These are phyloP conservation scores for Phytophthora cryptogea DNA, from an alignment of 352 stramenopile species.

Conservation along the genomic window DNA sequence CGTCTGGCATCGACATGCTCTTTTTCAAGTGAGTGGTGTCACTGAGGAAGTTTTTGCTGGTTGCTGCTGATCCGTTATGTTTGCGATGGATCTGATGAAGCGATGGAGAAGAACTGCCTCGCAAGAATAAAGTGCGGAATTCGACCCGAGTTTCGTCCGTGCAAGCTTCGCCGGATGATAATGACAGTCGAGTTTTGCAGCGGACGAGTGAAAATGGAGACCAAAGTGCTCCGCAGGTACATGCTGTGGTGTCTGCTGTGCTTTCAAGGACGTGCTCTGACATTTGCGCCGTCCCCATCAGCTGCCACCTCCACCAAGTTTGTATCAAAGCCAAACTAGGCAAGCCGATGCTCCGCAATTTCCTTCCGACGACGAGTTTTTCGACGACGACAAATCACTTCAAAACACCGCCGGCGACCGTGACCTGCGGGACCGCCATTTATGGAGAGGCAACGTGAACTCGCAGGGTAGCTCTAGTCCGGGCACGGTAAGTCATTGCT, in stretches of 20 bases:
- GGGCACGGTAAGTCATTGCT: slow-evolving; percentile 11
- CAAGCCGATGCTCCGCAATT: slow-evolving; percentile 7
- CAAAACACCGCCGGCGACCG: background rate
- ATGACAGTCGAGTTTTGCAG: background rate
- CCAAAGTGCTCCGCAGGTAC: slow-evolving; percentile 16
- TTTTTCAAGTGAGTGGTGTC: slow-evolving; percentile 48
- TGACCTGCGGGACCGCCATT: slow-evolving; percentile 9
- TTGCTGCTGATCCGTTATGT: slow-evolving; percentile 2
- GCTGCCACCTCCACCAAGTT: background rate
- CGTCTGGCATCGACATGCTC: slow-evolving; percentile 33
- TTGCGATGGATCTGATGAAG: slow-evolving; percentile 9
- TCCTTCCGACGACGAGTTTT: slow-evolving; percentile 1
- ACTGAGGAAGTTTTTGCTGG: background rate
- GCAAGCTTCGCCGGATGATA: slow-evolving; percentile 1
- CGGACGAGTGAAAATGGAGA: background rate
- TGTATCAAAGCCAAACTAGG: slow-evolving; percentile 3
- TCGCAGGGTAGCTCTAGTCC: slow-evolving; percentile 11
- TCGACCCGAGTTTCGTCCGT: background rate
- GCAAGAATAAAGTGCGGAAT: slow-evolving; percentile 16
- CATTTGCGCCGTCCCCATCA: slow-evolving; percentile 5
- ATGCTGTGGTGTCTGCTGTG: background rate
- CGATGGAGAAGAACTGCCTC: slow-evolving; percentile 38
- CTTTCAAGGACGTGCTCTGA: background rate
- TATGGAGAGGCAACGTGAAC: slow-evolving; percentile 8
- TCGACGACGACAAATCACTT: slow-evolving; percentile 1